A percentile compares a stretch with the other conserved stretches of the same genome.
Conservation (phyloP, 2,329 filamentous ascomycete genomes). For the Xylariaceae sp. region DNA sequence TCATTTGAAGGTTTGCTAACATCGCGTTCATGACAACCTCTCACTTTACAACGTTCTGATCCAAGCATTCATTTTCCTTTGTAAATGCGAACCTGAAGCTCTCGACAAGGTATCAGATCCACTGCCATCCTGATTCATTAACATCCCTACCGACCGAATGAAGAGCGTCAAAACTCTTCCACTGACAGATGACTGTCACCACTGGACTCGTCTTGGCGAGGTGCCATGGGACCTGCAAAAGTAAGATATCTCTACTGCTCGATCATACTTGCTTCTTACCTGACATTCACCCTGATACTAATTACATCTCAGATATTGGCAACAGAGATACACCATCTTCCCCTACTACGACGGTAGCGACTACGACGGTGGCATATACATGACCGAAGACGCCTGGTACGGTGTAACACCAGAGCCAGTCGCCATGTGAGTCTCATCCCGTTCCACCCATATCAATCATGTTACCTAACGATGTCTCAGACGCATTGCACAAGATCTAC, state of each 20-base stretch:
- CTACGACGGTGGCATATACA: constrained; percentile 82
- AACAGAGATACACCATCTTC: constrained; percentile 84
- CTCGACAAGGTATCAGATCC: too few species aligned
- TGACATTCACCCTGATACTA: not conserved
- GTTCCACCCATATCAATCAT: not conserved
- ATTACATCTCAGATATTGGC: constrained; percentile 70
- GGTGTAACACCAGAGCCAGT: constrained; percentile 93
- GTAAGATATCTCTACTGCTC: constrained; percentile 40
- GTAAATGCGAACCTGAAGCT: too few species aligned
- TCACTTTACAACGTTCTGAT: too few species aligned
- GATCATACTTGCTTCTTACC: not conserved
- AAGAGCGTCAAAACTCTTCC: constrained; percentile 43
- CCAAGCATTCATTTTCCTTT: too few species aligned
- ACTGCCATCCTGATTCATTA: not conserved
- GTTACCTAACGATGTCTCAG: constrained; percentile 35
- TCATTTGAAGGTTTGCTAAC: too few species aligned
- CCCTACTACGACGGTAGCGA: constrained; percentile 75
- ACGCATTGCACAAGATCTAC: constrained; percentile 71
- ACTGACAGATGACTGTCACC: constrained; percentile 63
- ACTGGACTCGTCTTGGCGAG: constrained; percentile 67
- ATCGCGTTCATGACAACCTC: too few species aligned
- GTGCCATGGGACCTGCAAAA: constrained; percentile 84
- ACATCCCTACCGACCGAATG: constrained; percentile 26
- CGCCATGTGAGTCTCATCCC: constrained; percentile 58
- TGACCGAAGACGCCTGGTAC: constrained; percentile 96